Evolutionary conservation across 306 rosid genomes (phyloP).

Genomic region (Cicer chorassanicum): DNA sequence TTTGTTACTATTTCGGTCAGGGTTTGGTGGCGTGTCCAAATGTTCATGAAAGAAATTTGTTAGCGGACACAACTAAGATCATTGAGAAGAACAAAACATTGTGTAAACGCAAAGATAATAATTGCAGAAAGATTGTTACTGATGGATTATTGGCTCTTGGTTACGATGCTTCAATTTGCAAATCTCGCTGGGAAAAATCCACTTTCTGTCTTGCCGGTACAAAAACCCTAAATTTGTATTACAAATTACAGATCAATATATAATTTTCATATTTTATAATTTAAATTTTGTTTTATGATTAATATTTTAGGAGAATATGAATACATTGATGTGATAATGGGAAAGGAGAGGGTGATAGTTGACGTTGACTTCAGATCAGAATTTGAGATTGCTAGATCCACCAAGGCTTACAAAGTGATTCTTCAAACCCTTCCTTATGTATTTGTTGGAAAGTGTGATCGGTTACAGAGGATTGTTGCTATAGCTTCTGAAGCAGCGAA

Average conservation of each 20-base stretch:
- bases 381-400: slow-evolving; percentile 81
- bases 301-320: slow-evolving; percentile 66
- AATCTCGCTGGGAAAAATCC: slow-evolving; percentile 89
- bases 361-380: slow-evolving; percentile 83
- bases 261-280: neutral
- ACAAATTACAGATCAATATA: neutral
- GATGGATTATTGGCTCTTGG: slow-evolving; percentile 68
- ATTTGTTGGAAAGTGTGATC: slow-evolving; percentile 68
- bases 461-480: slow-evolving; percentile 59
- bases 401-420: slow-evolving; percentile 66
- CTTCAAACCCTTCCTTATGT: slow-evolving; percentile 67
- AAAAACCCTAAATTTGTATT: neutral
- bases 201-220: slow-evolving; percentile 65
- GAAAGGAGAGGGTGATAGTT: slow-evolving; percentile 58
- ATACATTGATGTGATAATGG: slow-evolving; percentile 68
- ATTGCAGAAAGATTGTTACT: slow-evolving; percentile 58
- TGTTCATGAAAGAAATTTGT: slow-evolving; percentile 67
- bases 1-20: slow-evolving; percentile 46
- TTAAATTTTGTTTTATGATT: neutral
- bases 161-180: slow-evolving; percentile 80
- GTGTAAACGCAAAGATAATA: slow-evolving; percentile 69
- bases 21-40: slow-evolving; percentile 70
- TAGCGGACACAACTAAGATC: slow-evolving; percentile 75
- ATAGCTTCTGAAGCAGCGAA: slow-evolving; percentile 76
- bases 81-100: slow-evolving; percentile 75